Conservation (phyloP, 805 yeast genomes). For the Ogataea siamensis region DNA sequence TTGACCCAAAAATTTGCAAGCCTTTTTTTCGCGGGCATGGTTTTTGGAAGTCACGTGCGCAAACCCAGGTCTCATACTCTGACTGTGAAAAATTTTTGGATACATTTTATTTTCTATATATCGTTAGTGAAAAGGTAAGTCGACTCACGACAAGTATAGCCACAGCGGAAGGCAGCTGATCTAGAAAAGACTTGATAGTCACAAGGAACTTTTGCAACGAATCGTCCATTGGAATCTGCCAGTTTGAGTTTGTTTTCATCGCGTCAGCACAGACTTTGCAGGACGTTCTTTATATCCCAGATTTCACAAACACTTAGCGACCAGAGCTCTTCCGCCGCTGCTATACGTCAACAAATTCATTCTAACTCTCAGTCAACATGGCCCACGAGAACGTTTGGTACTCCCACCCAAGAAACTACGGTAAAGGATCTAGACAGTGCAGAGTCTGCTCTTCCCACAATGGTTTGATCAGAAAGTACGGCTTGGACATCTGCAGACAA, state of each 20-base stretch:
- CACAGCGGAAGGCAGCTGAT: not conserved
- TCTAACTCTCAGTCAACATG: conserved; percentile 54
- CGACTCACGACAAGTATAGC: not conserved
- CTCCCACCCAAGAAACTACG: conserved; percentile 99
- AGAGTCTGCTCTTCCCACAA: conserved; percentile 98
- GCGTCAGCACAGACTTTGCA: not conserved
- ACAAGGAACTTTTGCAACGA: not conserved
- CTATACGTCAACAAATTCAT: not conserved
- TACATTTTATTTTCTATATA: conserved; percentile 11
- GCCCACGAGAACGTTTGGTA: conserved; percentile 99
- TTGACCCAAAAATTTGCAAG: too few relatives aligned
- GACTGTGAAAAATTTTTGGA: conserved; percentile 20
- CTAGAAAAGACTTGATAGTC: not conserved
- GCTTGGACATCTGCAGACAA: conserved; percentile 99
- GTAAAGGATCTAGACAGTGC: conserved; percentile 99
- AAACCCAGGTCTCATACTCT: conserved; percentile 8
- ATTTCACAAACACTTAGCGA: too few relatives aligned
- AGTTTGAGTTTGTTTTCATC: not conserved
- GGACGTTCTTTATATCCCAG: not conserved
- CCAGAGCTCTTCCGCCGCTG: not conserved
- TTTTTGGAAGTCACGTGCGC: conserved; percentile 11
- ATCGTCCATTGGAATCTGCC: not conserved
- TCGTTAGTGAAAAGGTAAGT: conserved; percentile 13
- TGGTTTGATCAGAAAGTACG: conserved; percentile 99
- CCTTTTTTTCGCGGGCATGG: not conserved